Evolutionary conservation across 2,329 filamentous ascomycete species (phyloP), one percentile per base, ranked within the genome.

Genomic region (Fusarium phyllophilum): DNA sequence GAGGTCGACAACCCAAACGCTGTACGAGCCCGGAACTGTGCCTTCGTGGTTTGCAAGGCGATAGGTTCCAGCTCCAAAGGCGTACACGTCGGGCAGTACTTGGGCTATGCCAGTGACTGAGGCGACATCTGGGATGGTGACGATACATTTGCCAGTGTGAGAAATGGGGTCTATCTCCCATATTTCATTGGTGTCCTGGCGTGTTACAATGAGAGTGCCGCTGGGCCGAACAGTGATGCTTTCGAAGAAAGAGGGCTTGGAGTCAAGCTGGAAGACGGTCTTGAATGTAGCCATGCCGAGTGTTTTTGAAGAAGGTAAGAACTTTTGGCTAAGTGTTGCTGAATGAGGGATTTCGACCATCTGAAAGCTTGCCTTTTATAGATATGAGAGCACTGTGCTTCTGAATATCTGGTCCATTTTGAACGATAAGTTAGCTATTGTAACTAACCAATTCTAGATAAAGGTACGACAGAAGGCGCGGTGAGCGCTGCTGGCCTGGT

Each of bases 401-500:
- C 41, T 44, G 6, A 0, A 3, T 3, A 24, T 12, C n/a, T 17
- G 24, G 10, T 5, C n/a, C 10, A 44, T 44, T 15, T 44, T 4
- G 24, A 17, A 18, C 6, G 10, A 24, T 26, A 18, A 45, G 17
- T 8, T 24, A 24, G 10, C 11, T 18, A 14, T 18, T 24, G 7
- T 13, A 2, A 18, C 17, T 45, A 26, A 17, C 42, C n/a, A 5
- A 18, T 26, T 8, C 17, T 26, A 18, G n/a, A 6, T 18, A 9
- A 45, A 13, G 5, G 8, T 14, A 20, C 24, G 42, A 45, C 17
- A 6, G 9, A 45, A 3, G 0, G 7, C 2, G 42, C 8, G 24
- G n/a, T 4, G n/a, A 18, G 10, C 12, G 8, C 1, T 5, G 6
- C 2, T 24, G n/a, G 17, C 4, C 39, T 20, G 39, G 4, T 5